These are phyloP conservation scores for Cytospora mali DNA, from an alignment of 2,329 filamentous ascomycete genomes.

Conservation along the genomic window DNA sequence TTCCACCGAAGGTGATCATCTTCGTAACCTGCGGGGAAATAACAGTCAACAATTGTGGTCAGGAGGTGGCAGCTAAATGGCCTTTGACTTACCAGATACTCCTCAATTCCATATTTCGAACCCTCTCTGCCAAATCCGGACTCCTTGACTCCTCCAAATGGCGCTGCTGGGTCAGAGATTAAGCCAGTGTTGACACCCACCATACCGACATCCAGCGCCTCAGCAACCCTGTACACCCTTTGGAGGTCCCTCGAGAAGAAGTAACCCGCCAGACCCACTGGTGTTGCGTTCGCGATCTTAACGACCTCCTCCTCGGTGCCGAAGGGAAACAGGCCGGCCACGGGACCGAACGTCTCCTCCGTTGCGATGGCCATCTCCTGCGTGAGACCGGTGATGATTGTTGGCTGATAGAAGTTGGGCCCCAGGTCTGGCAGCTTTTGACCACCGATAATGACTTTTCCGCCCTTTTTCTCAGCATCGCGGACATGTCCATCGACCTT, in stretches of 20 bases:
- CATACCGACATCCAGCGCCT: constrained; percentile 82
- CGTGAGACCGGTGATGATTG: constrained; percentile 85
- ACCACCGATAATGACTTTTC: constrained; percentile 73
- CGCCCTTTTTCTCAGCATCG: constrained; percentile 79
- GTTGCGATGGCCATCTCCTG: constrained; percentile 79
- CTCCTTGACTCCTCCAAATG: constrained; percentile 82
- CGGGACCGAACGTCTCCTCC: constrained; percentile 95
- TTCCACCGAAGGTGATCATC: constrained; percentile 61
- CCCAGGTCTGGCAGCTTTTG: constrained; percentile 74
- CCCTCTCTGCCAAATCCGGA: constrained; percentile 81
- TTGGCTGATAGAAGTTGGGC: constrained; percentile 85
- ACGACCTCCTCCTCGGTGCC: constrained; percentile 88
- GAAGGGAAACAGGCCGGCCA: constrained; percentile 88
- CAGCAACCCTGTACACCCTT: constrained; percentile 63
- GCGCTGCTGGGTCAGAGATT: constrained; percentile 59
- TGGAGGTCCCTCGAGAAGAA: constrained; percentile 76
- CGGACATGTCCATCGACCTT: constrained; percentile 82
- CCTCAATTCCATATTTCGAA: constrained; percentile 73
- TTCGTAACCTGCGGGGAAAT: constrained; percentile 62
- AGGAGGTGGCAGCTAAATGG: background rate
- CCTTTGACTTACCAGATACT: constrained; percentile 52
- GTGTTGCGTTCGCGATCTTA: constrained; percentile 74
- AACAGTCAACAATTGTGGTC: background rate
- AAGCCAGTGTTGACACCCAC: constrained; percentile 80
- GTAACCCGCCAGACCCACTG: constrained; percentile 91